Evolutionary conservation across 1,284 basidiomycete species (phyloP).

Genomic region (Austroboletus novae-zelandiae): DNA sequence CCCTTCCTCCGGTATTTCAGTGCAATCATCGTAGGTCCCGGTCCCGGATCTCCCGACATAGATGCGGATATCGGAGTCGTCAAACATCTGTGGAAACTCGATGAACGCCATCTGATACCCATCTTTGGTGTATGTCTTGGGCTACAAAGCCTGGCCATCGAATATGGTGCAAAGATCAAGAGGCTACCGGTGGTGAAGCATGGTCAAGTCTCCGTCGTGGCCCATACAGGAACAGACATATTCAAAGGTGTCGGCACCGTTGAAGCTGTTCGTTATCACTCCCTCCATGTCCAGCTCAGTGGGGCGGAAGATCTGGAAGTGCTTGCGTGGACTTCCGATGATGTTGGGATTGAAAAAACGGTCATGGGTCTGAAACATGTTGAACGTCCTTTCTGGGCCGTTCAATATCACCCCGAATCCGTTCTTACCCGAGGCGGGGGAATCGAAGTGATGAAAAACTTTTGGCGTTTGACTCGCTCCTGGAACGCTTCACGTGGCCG

Average conservation of each 20-base stretch:
- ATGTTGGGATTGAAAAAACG: conserved; percentile 59
- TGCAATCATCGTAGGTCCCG: conserved; percentile 73
- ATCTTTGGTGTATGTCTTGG: conserved; percentile 92
- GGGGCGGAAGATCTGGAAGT: conserved; percentile 50
- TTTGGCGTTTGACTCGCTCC: conserved; percentile 60
- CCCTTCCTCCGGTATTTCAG: conserved; percentile 58
- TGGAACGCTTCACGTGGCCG: conserved; percentile 50
- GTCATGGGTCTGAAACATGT: conserved; percentile 71
- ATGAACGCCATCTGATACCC: conserved; percentile 55
- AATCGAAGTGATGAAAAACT: conserved; percentile 62
- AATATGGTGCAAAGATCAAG: conserved; percentile 64
- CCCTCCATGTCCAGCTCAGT: conserved; percentile 56
- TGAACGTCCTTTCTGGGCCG: conserved; percentile 81
- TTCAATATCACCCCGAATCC: conserved; percentile 96
- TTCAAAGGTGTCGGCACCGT: conserved; percentile 63
- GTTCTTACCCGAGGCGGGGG: conserved; percentile 65
- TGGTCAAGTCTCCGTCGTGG: conserved; percentile 73
- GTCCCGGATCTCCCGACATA: conserved; percentile 75
- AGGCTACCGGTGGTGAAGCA: conserved; percentile 68
- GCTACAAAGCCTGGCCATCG: conserved; percentile 84
- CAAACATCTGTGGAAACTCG: conserved; percentile 62
- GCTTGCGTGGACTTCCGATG: conserved; percentile 69
- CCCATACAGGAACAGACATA: conserved; percentile 55
- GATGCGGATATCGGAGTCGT: conserved; percentile 65
- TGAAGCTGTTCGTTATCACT: conserved; percentile 85